Evolutionary conservation across 139 green algal genomes (phyloP).

Genomic region (Edaphochlamys debaryana): DNA sequence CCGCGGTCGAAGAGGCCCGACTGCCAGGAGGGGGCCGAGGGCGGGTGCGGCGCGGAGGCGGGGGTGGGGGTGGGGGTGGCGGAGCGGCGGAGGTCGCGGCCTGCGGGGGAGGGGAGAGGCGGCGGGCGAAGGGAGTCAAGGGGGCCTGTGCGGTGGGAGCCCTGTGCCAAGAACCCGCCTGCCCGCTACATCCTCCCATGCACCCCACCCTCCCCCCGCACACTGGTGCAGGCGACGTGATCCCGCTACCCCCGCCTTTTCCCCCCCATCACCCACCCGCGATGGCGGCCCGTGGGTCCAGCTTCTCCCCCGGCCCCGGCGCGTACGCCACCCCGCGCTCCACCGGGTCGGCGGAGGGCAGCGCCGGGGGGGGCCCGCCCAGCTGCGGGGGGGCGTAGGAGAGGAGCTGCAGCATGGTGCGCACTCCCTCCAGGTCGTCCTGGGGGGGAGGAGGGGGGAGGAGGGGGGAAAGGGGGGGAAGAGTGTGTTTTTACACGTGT

Average conservation of each 20-base stretch:
- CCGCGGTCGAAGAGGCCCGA: constrained; percentile 90
- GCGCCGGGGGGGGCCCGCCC: constrained; percentile 57
- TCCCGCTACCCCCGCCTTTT: no score
- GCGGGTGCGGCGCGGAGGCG: no score
- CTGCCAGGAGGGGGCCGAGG: constrained; percentile 66
- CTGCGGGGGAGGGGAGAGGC: neutral
- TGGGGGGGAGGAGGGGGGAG: no score
- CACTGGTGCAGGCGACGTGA: no score
- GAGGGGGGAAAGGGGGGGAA: no score
- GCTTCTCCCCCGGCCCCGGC: constrained; percentile 77
- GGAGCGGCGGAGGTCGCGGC: no score
- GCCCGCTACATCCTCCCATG: no score
- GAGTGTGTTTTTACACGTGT: no score
- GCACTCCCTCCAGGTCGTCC: constrained; percentile 91
- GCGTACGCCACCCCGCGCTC: constrained; percentile 72
- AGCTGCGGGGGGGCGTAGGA: constrained; percentile 75
- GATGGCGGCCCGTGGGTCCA: constrained; percentile 86
- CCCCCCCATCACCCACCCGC: constrained; percentile 48
- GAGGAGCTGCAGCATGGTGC: constrained; percentile 65
- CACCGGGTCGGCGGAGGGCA: constrained; percentile 78
- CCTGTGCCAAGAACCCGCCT: no score
- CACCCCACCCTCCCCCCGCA: no score
- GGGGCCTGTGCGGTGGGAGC: no score
- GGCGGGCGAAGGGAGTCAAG: neutral
- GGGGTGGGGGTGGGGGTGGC: no score